A percentile compares a stretch with the other conserved stretches of the same genome.
phyloP scores from a whole-genome alignment of 2,329 filamentous ascomycete genomes.

The Pestalotiopsis sp. region DNA sequence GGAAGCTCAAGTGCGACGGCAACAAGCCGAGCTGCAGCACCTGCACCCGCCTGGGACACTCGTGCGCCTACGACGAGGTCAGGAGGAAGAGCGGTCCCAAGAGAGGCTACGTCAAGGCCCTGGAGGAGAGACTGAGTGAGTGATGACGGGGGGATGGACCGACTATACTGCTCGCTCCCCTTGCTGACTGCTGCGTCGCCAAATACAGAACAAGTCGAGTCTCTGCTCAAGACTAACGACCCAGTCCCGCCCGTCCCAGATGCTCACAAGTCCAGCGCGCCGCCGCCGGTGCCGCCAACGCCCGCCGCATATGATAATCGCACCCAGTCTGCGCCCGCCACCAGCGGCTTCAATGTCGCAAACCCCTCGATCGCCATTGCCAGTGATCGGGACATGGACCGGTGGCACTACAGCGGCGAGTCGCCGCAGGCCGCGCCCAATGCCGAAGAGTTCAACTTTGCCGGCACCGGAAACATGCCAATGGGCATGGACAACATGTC shows the following conservation, averaged over 20 bases:
- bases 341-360: slow-evolving; percentile 43
- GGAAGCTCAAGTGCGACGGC: slow-evolving; percentile 91
- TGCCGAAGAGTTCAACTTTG: slow-evolving; percentile 64
- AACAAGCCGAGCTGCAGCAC: slow-evolving; percentile 84
- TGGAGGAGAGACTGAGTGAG: slow-evolving; percentile 91
- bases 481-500: slow-evolving; percentile 55
- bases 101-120: slow-evolving; percentile 89
- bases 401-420: slow-evolving; percentile 58
- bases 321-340: slow-evolving; percentile 34
- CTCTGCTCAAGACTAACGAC: slow-evolving; percentile 81
- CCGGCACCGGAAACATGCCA: slow-evolving; percentile 42
- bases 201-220: slow-evolving; percentile 84
- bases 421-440: slow-evolving; percentile 48
- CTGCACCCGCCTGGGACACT: slow-evolving; percentile 82
- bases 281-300: neutral
- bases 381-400: slow-evolving; percentile 52
- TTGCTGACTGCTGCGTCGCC: slow-evolving; percentile 10
- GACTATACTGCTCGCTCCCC: neutral
- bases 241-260: slow-evolving; percentile 40
- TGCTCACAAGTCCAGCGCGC: slow-evolving; percentile 36
- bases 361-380: slow-evolving; percentile 52
- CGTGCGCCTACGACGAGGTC: slow-evolving; percentile 89
- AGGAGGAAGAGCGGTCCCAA: slow-evolving; percentile 94
- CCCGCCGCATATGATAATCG: slow-evolving; percentile 33
- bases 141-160: slow-evolving; percentile 17